Evolutionary conservation across 352 stramenopile species (phyloP).

Genomic region (Phytopythium mirpurense): DNA sequence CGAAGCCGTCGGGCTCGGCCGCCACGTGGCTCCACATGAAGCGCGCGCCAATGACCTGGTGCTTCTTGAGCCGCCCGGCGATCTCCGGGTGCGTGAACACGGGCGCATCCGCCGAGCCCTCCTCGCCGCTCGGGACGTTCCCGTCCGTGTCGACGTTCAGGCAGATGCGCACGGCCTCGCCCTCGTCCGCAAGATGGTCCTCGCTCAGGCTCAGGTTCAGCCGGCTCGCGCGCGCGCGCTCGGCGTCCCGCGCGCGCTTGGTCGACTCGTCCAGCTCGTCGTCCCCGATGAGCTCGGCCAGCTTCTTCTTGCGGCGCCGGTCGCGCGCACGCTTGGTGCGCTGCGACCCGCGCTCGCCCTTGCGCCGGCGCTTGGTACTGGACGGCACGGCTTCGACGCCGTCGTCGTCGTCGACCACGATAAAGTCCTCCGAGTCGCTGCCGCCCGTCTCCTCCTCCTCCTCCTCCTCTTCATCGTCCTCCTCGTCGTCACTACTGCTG

Average conservation of each 20-base stretch:
- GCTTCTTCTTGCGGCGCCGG: constrained; percentile 40
- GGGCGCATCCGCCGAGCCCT: constrained; percentile 41
- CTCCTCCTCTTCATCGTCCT: no score
- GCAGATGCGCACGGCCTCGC: constrained; percentile 34
- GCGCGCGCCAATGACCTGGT: constrained; percentile 67
- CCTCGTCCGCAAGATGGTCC: constrained; percentile 24
- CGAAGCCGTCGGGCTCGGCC: constrained; percentile 66
- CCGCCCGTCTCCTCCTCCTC: constrained; percentile 20
- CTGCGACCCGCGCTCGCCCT: constrained; percentile 7
- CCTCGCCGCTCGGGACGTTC: constrained; percentile 25
- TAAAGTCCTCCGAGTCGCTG: constrained; percentile 7
- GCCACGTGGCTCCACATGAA: constrained; percentile 86
- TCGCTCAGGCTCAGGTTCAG: constrained; percentile 31
- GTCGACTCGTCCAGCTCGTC: constrained; percentile 65
- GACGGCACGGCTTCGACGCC: constrained; percentile 4
- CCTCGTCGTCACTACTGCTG: no score
- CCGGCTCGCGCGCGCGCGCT: constrained; percentile 42
- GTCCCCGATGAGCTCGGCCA: constrained; percentile 63
- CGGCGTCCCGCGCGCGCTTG: constrained; percentile 47
- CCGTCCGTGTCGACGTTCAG: constrained; percentile 50
- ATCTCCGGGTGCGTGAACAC: constrained; percentile 68
- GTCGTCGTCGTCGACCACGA: constrained; percentile 4
- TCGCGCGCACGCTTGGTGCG: constrained; percentile 18
- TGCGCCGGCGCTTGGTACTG: constrained; percentile 25
- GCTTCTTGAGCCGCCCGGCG: constrained; percentile 65